Evolutionary conservation across 108 stramenopile species (phyloP), one percentile per base, ranked within the genome.

Genomic region (Skeletonema costatum): DNA sequence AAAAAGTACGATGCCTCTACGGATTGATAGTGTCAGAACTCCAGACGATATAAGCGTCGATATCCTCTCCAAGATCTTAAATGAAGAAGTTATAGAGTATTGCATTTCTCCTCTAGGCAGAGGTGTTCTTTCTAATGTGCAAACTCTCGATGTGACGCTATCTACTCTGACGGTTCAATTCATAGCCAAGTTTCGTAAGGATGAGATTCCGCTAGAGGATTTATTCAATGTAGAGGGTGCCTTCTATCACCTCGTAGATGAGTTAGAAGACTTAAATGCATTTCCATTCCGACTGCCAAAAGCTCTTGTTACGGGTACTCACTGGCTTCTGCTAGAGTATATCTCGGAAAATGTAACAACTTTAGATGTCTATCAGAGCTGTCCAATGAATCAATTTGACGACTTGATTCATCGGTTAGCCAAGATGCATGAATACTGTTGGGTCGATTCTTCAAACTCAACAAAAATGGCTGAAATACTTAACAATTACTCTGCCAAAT

Each of bases 41-140:
- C 53, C 53, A 21, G 53, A 56, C 10, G 53, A 56, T 25, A 29
- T 56, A 16, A 25, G n/a, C 11, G 16, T n/a, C 16, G 16, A 21
- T 10, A 1, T 56, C 25, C 53, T 56, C 25, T 56, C 53, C 3
- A 7, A 56, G 5, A 10, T 56, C 16, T 25, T 56, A 10, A 56
- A 29, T 29, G 25, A 21, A 56, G 16, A 56, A 25, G 25, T 56
- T 25, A 8, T 8, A 10, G 0, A 56, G 0, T 56, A 25, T 29
- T 1, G 53, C 53, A 0, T 56, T 56, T 21, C 53, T 56, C 59
- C 75, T 0, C 67, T 75, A 2, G 75, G 75, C 12, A 56, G 48
- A 61, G 75, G 75, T 32, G 66, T 68, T 56, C 66, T 75, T 59
- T 68, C 66, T 10, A 75, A 75, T 68, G 75, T 75, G 8, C 75